Evolutionary conservation across 2,329 filamentous ascomycete genomes (phyloP).

Genomic region (Phialophora verrucosa): DNA sequence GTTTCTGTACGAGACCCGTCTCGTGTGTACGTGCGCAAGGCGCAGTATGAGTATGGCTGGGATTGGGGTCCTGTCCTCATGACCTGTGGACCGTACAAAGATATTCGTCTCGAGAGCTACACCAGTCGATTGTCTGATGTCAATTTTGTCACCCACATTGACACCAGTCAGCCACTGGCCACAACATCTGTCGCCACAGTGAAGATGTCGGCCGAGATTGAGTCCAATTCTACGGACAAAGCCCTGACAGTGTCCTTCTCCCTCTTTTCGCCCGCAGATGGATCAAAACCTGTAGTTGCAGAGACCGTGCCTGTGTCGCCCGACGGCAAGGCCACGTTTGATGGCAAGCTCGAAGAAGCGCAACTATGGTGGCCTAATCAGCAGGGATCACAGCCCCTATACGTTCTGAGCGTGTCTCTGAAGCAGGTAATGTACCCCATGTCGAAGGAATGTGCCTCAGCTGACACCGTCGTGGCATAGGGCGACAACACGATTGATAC

Average conservation of each 20-base stretch:
- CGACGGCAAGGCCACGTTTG: conserved; percentile 8
- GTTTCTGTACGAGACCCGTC: conserved; percentile 7
- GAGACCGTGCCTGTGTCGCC: conserved; percentile 38
- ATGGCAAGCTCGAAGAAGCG: conserved; percentile 44
- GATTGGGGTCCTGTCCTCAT: conserved; percentile 71
- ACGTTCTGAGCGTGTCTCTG: conserved; percentile 58
- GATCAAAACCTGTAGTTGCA: no score
- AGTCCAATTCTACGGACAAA: no score
- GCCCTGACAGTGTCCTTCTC: no score
- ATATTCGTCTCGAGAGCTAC: conserved; percentile 70
- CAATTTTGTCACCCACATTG: conserved; percentile 49
- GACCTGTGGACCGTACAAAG: conserved; percentile 69
- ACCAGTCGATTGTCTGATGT: conserved; percentile 64
- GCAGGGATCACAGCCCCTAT: conserved; percentile 63
- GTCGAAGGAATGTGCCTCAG: no score
- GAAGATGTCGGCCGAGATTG: no score
- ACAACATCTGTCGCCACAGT: no score
- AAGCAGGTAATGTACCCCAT: no score
- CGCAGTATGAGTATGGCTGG: conserved; percentile 65
- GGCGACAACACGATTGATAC: conserved; percentile 40
- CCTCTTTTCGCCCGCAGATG: no score
- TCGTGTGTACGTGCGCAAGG: conserved; percentile 61
- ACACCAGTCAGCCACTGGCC: no score
- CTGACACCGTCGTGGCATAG: no score
- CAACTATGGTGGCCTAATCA: conserved; percentile 65